Percentiles rank a stretch among this genome's conserved stretches.
These are phyloP conservation scores for Fraxinus platypoda DNA, from an alignment of 305 asterid genomes.

Conservation along the genomic window DNA sequence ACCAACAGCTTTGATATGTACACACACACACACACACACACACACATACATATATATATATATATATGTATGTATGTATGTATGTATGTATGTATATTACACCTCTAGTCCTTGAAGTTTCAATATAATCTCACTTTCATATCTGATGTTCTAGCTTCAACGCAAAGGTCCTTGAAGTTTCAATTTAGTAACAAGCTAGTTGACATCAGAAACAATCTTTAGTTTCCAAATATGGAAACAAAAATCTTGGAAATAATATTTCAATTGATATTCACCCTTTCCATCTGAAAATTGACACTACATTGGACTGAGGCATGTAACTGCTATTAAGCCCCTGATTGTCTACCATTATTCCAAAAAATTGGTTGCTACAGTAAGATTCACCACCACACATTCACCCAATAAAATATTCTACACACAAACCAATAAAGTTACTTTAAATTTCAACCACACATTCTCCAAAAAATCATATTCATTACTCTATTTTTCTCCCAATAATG, in stretches of 20 bases:
- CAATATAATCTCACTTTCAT: neutral
- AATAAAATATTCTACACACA: too few relatives aligned
- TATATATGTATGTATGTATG: neutral
- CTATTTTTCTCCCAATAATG: too few relatives aligned
- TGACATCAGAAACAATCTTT: neutral
- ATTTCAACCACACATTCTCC: too few relatives aligned
- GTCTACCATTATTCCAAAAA: too few relatives aligned
- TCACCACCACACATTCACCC: too few relatives aligned
- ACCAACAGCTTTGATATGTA: neutral
- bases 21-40: too few relatives aligned
- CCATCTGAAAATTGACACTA: neutral
- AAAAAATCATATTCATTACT: too few relatives aligned
- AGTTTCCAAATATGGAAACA: neutral
- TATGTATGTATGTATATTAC: neutral
- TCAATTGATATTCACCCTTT: neutral
- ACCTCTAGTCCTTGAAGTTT: neutral
- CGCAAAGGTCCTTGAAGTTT: neutral
- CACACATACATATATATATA: neutral
- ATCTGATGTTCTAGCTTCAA: neutral
- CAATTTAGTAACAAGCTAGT: neutral
- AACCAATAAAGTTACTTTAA: too few relatives aligned
- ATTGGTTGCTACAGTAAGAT: too few relatives aligned
- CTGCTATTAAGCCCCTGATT: too few relatives aligned
- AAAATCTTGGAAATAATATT: neutral
- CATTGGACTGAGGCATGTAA: neutral